Base-by-base conservation (phyloP, 768 basidiomycete species). In the Lanmaoa pseudosensibilis region DNA sequence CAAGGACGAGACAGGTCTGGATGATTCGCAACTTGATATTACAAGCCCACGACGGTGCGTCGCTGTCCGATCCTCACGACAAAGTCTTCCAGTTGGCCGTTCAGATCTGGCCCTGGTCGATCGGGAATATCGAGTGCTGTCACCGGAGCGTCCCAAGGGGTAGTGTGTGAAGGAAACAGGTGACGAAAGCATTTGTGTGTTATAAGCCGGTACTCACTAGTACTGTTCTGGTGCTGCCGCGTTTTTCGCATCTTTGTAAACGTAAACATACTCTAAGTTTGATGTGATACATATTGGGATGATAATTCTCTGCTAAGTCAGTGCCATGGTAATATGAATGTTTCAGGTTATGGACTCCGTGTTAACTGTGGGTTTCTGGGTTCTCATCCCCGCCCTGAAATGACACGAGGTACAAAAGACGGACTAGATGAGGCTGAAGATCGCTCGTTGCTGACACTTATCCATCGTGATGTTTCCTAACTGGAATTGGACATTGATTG, bases 401-500 rank as follows among this genome's bases (percentile, higher is more conserved):
- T 13, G 16, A 27, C 23, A 19, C 16, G 39, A 19, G 18, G 39
- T 45, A 50, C 34, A 51, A 57, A 58, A 50, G 32, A 18, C 30
- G 37, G 19, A 11, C 52, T 32, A 15, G 33, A 46, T 19, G 27
- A 16, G 19, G n/a, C n/a, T 12, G 25, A 40, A 33, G 36, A 55
- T 13, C 13, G 8, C 44, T 10, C 13, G 8, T 33, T 48, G 25
- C 30, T 12, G 16, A 27, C 40, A 7, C 49, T 10, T 11, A 34
- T 19, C 27, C 16, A 39, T 34, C 37, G 52, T n/a, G 8, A 66
- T 66, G 65, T 58, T 60, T 37, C 58, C 58, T 8, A 5, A 23
- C 47, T 66, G 65, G 65, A 25, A 43, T 39, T 32, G 36, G 51
- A 15, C 34, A 13, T 13, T 63, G 5, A 57, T 65, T 5, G 64